A percentile compares a stretch with the other conserved stretches of the same genome.
These are phyloP conservation scores for Sphagnum magellanicum DNA, from an alignment of 228 moss, liverwort and hornwort species.

Conservation along the genomic window DNA sequence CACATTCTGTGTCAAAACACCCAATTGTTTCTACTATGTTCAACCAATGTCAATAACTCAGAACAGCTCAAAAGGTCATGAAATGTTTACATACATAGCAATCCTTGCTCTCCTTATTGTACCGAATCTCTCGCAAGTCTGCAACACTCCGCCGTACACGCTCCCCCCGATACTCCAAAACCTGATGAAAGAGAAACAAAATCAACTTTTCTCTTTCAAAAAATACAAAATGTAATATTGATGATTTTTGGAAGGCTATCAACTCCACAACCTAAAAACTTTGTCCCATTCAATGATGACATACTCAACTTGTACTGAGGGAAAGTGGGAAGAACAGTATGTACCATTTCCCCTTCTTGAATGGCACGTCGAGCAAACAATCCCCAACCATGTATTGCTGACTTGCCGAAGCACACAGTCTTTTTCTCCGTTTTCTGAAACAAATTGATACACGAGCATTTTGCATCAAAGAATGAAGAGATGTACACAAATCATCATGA, in stretches of 20 bases:
- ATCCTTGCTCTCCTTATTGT: conserved; percentile 85
- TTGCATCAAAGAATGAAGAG: not conserved
- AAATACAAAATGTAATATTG: no score
- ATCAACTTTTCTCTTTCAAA: not conserved
- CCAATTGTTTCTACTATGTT: not conserved
- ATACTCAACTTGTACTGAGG: not conserved
- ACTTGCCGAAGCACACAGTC: conserved; percentile 90
- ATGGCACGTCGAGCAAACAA: conserved; percentile 92
- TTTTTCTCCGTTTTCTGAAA: conserved; percentile 78
- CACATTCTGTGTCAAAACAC: not conserved
- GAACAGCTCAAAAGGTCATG: not conserved
- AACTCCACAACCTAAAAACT: no score
- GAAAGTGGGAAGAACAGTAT: not conserved
- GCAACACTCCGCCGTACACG: conserved; percentile 93
- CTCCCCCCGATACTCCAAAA: conserved; percentile 95
- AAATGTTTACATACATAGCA: conserved; percentile 67
- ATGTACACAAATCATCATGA: not conserved
- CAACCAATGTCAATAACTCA: not conserved
- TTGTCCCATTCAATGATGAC: not conserved
- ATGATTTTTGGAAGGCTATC: no score
- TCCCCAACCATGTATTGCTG: conserved; percentile 98
- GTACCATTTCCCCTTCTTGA: conserved; percentile 94
- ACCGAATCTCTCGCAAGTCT: conserved; percentile 88
- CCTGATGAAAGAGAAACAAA: conserved; percentile 30
- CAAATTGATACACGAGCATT: not conserved